Evolutionary conservation across 768 basidiomycete genomes (phyloP), one percentile per base, ranked within the genome.

Genomic region (Leccinellum rugosiceps): DNA sequence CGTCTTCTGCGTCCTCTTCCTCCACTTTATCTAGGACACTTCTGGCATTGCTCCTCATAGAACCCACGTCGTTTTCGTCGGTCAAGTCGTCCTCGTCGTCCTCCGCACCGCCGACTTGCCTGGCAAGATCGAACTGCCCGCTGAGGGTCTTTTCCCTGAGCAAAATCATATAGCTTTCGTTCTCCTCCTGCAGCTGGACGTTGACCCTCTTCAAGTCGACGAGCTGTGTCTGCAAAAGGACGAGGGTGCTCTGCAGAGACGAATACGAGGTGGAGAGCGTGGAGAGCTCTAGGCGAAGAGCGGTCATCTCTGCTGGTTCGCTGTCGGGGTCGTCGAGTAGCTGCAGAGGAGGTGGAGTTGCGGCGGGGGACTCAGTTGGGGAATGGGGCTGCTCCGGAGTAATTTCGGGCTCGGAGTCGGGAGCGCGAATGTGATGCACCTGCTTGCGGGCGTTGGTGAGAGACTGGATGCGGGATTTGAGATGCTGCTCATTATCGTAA

Each of bases 81-180:
- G 74, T 56, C 30, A 59, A 15, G 51, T 62, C 59, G 47, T 71
- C 68, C 23, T 61, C 62, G 32, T 77, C 77, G 41, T 73, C 72
- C 31, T 70, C 68, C 6, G 72, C 74, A 45, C 76, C 81, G 43
- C 82, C 83, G 32, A 88, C 85, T 71, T 87, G 84, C 64, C 79
- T 84, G 69, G 86, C 77, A 60, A 91, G 75, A 69, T 92, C 87
- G 69, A 90, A 92, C 64, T 91, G 89, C 4, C 96, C 96, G 62
- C 81, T 94, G 45, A 98, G 73, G 0, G 97, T 98, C 76, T 84
- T 87, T 75, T 98, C 95, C 59, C 92, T 80, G 25, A 98, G 76
- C 38, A 99, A 80, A 60, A 95, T 92, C 82, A 96, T 93, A 76
- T 94, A 99, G 50, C 91, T 91, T 74, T 97, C 94, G 71, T 98